Conservation (phyloP, 306 rosid species). For the Acacia confusa region DNA sequence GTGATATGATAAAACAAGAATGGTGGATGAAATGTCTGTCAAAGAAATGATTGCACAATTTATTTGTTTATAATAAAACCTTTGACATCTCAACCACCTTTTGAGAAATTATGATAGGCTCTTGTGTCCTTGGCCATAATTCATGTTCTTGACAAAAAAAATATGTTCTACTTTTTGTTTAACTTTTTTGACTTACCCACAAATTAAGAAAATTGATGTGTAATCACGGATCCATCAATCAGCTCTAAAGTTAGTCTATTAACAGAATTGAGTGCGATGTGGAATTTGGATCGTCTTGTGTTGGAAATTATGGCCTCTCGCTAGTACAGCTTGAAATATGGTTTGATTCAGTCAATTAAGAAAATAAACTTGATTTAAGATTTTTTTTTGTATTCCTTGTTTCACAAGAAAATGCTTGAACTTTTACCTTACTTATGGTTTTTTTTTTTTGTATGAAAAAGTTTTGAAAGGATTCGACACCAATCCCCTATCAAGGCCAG, state of each 20-base stretch:
- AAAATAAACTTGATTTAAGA: neutral
- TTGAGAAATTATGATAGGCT: constrained; percentile 32
- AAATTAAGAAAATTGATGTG: neutral
- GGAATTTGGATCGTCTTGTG: neutral
- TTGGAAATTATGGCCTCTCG: neutral
- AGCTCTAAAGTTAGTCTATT: neutral
- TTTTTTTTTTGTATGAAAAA: too few species aligned
- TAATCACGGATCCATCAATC: neutral
- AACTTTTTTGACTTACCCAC: neutral
- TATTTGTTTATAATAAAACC: constrained; percentile 15
- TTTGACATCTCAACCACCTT: constrained; percentile 49
- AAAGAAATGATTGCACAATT: constrained; percentile 41
- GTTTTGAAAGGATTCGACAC: too few species aligned
- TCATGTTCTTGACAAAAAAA: constrained; percentile 4
- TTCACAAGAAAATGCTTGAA: neutral
- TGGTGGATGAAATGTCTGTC: constrained; percentile 20
- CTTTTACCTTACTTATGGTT: neutral
- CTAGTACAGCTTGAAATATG: neutral
- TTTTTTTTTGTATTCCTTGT: neutral
- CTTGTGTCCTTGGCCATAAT: constrained; percentile 38
- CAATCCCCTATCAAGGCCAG: too few species aligned
- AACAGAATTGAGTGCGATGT: neutral
- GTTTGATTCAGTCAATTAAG: neutral
- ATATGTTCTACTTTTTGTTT: neutral
- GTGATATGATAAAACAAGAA: neutral